Evolutionary conservation across 177 flowering plant genomes (phyloP).

Genomic region (Vitis hybrid): DNA sequence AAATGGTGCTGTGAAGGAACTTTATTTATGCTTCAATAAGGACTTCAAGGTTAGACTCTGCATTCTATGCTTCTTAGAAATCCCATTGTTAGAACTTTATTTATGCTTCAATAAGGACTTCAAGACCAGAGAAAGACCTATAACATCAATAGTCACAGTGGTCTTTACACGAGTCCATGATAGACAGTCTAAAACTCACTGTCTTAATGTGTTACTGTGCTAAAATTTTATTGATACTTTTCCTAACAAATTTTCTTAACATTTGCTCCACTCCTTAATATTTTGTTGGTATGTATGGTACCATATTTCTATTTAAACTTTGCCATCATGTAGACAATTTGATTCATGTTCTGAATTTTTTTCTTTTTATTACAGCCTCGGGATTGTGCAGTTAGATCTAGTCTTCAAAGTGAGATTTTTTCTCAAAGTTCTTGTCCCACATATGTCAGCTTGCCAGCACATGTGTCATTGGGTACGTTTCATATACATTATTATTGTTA

Average conservation of each 20-base stretch:
- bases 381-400: conserved; percentile 41
- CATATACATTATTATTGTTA: neutral
- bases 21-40: conserved; percentile 74
- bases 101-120: no score
- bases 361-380: conserved; percentile 50
- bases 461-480: conserved; percentile 19
- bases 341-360: neutral
- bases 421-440: conserved; percentile 55
- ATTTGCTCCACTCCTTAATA: no score
- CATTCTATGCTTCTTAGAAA: neutral
- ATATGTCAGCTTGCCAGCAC: conserved; percentile 59
- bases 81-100: no score
- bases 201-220: no score
- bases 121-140: no score
- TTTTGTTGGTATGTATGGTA: no score
- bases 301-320: no score
- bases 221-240: no score
- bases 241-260: no score
- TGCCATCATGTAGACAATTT: neutral
- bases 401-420: conserved; percentile 14
- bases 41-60: conserved; percentile 61
- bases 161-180: no score
- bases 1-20: conserved; percentile 66
- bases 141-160: no score
- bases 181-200: no score